Evolutionary conservation across 1,284 basidiomycete genomes (phyloP), one percentile per base, ranked within the genome.

Genomic region (Bjerkandera adusta): DNA sequence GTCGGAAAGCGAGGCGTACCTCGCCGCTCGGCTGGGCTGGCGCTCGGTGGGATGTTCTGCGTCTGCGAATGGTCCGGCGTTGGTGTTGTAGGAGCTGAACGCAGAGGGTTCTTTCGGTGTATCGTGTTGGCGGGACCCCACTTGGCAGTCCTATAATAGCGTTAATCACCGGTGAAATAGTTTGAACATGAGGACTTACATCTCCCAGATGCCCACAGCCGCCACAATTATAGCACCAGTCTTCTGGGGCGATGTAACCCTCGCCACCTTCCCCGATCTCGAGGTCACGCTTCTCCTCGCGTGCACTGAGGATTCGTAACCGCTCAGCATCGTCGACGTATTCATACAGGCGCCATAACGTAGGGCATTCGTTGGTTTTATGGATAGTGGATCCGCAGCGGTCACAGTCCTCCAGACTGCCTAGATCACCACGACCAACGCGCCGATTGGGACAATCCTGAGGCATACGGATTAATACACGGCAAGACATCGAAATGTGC

Each of bases 191-290:
- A 32, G 29, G 48, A 75, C 84, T 68, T 58, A 92, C 92, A 61
- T 96, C 93, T 36, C 93, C 93, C 62, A 89, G 80, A 65, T 97
- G 93, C 4, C 89, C 91, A 41, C 67, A 65, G 26, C 68, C 66
- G 21, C 89, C 91, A 58, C 93, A 97, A 59, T 92, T 93, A 68
- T 94, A 94, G 65, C 93, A 97, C 85, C 86, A 92, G 49, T 79
- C 71, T 55, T 85, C 85, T 45, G 69, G 70, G 7, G 77, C 81
- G 48, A 90, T 81, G 60, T 85, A 88, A 3, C 79, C 85, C 62
- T 89, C 86, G 8, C 86, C 85, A n/a, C 87, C 87, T 48, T 82
- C 59, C n/a, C 85, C 85, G 7, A 87, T 61, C 4, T 58, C 56
- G 6, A 81, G 58, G 2, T 66, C 57, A 45, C 69, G 72, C 57